Base-by-base conservation (phyloP, 192 early-diverging fungal genomes). In the Ambispora gerdemannii region DNA sequence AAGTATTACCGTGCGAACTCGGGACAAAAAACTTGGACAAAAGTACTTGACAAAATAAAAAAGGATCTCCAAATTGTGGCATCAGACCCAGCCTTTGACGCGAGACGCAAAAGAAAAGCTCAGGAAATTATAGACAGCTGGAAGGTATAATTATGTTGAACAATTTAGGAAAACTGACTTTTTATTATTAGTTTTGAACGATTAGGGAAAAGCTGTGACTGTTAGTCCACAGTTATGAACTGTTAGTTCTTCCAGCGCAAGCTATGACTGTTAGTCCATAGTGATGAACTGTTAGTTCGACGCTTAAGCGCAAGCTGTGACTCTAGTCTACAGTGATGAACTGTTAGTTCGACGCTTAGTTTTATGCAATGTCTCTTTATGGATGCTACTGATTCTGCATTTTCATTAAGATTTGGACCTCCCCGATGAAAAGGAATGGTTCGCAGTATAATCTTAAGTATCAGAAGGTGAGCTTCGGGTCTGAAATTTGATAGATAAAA, bases 301-400 rank as follows among this genome's bases (percentile, higher is more conserved):
- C 63, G 50, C 63, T 64, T n/a, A n/a, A 36, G 47, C 52, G 50
- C 50, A 67, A 67, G 47, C 50, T 67, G 30, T 67, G 50, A 67
- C 49, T 67, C 19, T 67, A 32, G 64, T 67, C 64, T 51, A 67
- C 30, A 67, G 64, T 67, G 17, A 67, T 51, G 47, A 67, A 67
- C 64, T 67, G 13, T 67, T 67, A 0, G 47, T 51, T 24, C 65
- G 30, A 51, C 63, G 50, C 63, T 64, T n/a, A n/a, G 22, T 24
- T 67, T 27, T 31, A 67, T 51, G 47, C 50, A 51, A 22, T 67
- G 50, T 51, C 49, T 67, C 19, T 67, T n/a, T n/a, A n/a, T n/a
- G n/a, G n/a, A n/a, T n/a, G n/a, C n/a, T n/a, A n/a, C n/a, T n/a
- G n/a, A n/a, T n/a, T n/a, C n/a, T n/a, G n/a, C n/a, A n/a, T n/a